A percentile compares a stretch with the other conserved stretches of the same genome.
phyloP scores from a whole-genome alignment of 2,329 filamentous ascomycete genomes.

The Gaeumannomyces sp. region DNA sequence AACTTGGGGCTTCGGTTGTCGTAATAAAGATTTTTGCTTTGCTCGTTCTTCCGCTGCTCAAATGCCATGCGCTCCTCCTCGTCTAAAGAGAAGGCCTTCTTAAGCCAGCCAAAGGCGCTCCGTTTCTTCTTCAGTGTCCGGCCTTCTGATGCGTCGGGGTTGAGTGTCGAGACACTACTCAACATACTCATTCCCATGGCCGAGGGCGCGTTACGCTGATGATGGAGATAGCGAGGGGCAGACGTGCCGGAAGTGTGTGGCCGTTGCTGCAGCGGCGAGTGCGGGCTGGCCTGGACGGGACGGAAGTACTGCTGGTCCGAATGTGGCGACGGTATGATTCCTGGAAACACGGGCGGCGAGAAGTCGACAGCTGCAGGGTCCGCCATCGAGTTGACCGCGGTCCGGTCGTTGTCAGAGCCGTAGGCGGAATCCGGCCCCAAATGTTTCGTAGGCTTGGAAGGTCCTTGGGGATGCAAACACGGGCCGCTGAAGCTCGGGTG shows the following conservation, averaged over 20 bases:
- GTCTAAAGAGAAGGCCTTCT: conserved; percentile 60
- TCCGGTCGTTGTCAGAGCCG: conserved; percentile 39
- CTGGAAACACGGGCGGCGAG: conserved; percentile 31
- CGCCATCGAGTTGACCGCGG: conserved; percentile 29
- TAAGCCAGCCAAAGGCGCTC: conserved; percentile 62
- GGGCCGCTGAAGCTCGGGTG: conserved; percentile 28
- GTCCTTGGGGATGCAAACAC: conserved; percentile 20
- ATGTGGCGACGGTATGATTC: conserved; percentile 38
- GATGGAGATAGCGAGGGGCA: conserved; percentile 28
- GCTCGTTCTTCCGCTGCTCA: conserved; percentile 46
- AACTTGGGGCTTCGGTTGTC: conserved; percentile 45
- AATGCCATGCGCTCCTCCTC: conserved; percentile 57
- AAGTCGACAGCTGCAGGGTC: conserved; percentile 27
- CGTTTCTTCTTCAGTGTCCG: conserved; percentile 56
- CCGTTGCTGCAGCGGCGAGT: conserved; percentile 56
- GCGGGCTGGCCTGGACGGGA: conserved; percentile 55
- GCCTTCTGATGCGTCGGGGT: conserved; percentile 30
- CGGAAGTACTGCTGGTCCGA: conserved; percentile 54
- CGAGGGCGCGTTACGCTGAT: conserved; percentile 44
- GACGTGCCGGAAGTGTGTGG: conserved; percentile 46
- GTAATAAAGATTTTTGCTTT: conserved; percentile 41
- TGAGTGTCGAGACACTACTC: conserved; percentile 46
- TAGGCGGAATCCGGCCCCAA: conserved; percentile 40
- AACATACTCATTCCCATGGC: conserved; percentile 52
- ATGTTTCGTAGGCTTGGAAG: conserved; percentile 24